Evolutionary conservation across 2,329 filamentous ascomycete species (phyloP), one percentile per base, ranked within the genome.

Genomic region (Neofusicoccum sp.): DNA sequence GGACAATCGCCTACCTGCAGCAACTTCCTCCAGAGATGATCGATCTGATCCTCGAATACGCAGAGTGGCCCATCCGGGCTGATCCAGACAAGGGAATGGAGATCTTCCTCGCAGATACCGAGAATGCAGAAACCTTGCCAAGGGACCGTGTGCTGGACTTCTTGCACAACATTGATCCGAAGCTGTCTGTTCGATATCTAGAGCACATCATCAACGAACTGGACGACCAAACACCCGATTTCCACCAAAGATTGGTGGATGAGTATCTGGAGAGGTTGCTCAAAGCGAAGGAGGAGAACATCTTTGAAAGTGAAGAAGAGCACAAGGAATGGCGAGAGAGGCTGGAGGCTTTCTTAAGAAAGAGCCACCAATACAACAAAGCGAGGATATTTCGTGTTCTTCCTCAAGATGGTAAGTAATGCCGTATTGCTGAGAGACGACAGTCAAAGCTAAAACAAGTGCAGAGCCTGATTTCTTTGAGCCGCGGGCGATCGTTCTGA

Each of bases 121-220:
- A 96, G 71, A 98, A 98, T 69, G 93, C 95, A 1, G 95, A 98
- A 78, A 91, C 87, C 0, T 76, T 99, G 9, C 92, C 93, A 2
- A 84, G 93, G 43, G 84, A 90, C 31, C 84, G 79, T 57, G 90
- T 99, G 0, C 80, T 93, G 2, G 78, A 82, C 1, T 98, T 93
- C 69, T 78, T 99, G 3, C 82, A 86, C 43, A 76, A 78, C 0
- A 86, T 96, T 34, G 87, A 96, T 67, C 70, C 80, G 8, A 80
- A 82, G 45, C 83, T 98, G 9, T 91, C 95, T 63, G 84, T 91
- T 28, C 83, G 80, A 63, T 99, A 99, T 72, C 79, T 98, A 4
- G 93, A 97, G 71, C 93, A 99, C 75, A 84, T 98, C 59, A 91
- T 98, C 67, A 83, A 85, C 49, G 93, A 98, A 75, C 82, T 97